Conservation (phyloP, 495 filamentous ascomycete genomes). For the Talaromyces thailandensis region DNA sequence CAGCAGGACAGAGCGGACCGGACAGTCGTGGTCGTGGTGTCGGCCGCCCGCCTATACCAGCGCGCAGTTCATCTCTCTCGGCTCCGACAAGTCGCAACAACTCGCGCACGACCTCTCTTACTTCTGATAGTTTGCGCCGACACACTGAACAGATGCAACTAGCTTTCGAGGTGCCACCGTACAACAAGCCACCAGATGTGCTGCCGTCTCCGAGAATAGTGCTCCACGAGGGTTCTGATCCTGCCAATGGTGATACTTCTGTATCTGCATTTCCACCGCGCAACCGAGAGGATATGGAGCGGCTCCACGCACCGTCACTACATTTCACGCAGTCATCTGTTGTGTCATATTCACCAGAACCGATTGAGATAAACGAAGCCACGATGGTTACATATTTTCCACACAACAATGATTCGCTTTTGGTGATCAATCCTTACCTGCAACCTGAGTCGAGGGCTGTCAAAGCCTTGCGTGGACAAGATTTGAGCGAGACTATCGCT, state of each 20-base stretch:
- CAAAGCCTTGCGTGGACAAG: constrained; percentile 14
- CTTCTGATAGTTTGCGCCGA: constrained; percentile 54
- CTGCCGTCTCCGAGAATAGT: constrained; percentile 5
- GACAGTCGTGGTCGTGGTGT: constrained; percentile 19
- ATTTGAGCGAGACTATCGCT: constrained; percentile 10
- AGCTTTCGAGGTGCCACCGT: constrained; percentile 17
- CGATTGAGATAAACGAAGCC: constrained; percentile 59
- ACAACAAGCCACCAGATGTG: constrained; percentile 12
- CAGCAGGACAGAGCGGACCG: not conserved
- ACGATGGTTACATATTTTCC: constrained; percentile 74
- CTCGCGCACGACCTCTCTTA: constrained; percentile 57
- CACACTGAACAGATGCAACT: constrained; percentile 38
- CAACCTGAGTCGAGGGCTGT: constrained; percentile 19
- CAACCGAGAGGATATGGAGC: constrained; percentile 20
- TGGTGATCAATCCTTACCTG: constrained; percentile 64
- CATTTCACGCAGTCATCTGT: constrained; percentile 39
- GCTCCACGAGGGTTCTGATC: constrained; percentile 12
- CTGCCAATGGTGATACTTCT: not conserved
- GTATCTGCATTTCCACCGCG: not conserved
- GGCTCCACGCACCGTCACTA: constrained; percentile 35
- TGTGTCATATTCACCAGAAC: constrained; percentile 40
- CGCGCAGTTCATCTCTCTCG: constrained; percentile 57
- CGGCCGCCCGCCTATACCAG: constrained; percentile 48
- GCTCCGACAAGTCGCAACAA: constrained; percentile 61
- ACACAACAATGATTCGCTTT: constrained; percentile 75